Base-by-base conservation (phyloP, 306 rosid species). In the Acmispon strigosus region DNA sequence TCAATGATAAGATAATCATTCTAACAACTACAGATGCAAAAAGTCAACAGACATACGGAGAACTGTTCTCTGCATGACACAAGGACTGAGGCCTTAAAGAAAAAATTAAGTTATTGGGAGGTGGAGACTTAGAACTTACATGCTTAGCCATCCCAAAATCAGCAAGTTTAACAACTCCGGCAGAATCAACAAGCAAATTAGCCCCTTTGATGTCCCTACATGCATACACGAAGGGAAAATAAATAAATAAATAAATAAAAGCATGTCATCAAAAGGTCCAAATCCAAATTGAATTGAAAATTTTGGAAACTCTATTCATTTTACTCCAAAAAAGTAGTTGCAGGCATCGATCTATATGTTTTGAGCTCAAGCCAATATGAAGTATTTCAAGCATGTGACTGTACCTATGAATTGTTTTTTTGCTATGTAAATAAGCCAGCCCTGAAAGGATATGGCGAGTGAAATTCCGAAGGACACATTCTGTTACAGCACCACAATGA, bases 61-160 rank as follows among this genome's bases (percentile, higher is more conserved):
- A 73, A 59, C 10, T 36, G 44, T 24, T 29, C 7, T 45, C 19
- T 36, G 50, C 64, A 36, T 15, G 42, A 47, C 20, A 63, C 27
- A 53, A 62, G 42, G 19, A 75, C 45, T 27, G 47, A 41, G 47
- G 53, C 37, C 22, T 51, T 32, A 53, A 41, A 45, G 44, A 43
- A 45, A 53, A 43, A 19, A 32, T 41, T 39, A 61, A 17, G 57
- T 64, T 37, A 10, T 11, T 13, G 32, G 24, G 16, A 65, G 49
- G 45, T 34, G 49, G 36, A 58, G 42, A 55, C 34, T 49, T 20
- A 54, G 67, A 49, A 85, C 94, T 86, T 76, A 92, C 96, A 75
- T 86, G 96, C 79, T 92, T 89, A 56, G 96, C 92, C 98, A 92
- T 88, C 72, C 98, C 98, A 83, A 92, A 92, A 74, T 92, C 98